phyloP scores from a whole-genome alignment of 225 moss, liverwort and hornwort species.

The Rhytidiadelphus loreus region DNA sequence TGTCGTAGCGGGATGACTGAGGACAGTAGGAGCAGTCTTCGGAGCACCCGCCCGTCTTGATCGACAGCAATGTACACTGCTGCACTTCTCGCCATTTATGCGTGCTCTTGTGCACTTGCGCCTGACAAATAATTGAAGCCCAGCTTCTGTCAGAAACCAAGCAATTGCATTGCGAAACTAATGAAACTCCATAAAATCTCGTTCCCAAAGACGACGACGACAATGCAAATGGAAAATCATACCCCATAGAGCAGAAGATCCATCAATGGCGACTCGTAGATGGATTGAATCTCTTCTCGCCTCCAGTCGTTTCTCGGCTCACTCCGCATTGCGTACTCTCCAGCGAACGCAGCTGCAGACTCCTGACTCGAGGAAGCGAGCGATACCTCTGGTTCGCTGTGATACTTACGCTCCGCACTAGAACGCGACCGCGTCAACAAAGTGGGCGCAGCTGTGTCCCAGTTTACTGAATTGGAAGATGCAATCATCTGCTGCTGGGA shows the following conservation, averaged over 20 bases:
- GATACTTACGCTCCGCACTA: constrained; percentile 9
- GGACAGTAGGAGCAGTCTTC: constrained; percentile 98
- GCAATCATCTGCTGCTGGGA: neutral
- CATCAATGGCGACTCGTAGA: constrained; percentile 89
- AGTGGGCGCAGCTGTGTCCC: neutral
- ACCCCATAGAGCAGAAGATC: constrained; percentile 93
- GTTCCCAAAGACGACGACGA: neutral
- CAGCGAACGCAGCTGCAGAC: constrained; percentile 25
- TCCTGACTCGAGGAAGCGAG: neutral
- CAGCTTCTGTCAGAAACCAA: neutral
- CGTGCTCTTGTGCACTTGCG: constrained; percentile 86
- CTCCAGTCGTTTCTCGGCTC: constrained; percentile 54
- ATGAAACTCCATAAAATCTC: neutral
- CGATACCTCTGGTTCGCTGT: neutral
- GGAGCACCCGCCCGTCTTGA: constrained; percentile 98
- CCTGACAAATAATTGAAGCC: constrained; percentile 16
- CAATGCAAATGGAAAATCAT: neutral
- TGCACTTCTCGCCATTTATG: constrained; percentile 97
- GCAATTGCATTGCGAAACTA: neutral
- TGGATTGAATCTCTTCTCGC: constrained; percentile 53
- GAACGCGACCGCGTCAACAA: neutral
- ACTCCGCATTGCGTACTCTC: constrained; percentile 30
- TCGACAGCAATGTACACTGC: constrained; percentile 93
- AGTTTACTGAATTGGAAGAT: neutral
- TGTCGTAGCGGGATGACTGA: constrained; percentile 82